Conservation (phyloP, 2,329 filamentous ascomycete genomes). For the Lachnellula occidentalis region DNA sequence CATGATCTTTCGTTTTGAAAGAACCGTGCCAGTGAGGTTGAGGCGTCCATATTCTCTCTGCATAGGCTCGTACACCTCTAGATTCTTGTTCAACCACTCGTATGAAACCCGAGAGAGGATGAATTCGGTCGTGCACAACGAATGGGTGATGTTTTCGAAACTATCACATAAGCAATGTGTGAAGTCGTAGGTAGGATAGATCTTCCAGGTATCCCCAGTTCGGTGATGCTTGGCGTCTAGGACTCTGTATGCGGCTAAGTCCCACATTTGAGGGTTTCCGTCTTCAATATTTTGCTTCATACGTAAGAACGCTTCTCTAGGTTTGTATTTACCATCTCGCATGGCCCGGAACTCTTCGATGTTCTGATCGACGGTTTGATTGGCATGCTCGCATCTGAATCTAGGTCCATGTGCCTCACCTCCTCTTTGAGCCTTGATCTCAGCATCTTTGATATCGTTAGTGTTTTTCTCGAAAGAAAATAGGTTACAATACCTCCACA, state of each 20-base stretch:
- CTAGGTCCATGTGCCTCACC: conserved; percentile 65
- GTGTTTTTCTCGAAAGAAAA: conserved; percentile 2
- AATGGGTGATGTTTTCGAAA: conserved; percentile 88
- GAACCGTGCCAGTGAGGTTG: conserved; percentile 76
- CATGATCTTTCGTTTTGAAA: conserved; percentile 80
- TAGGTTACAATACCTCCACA: conserved; percentile 51
- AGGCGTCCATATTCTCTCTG: conserved; percentile 80
- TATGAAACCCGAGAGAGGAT: conserved; percentile 80
- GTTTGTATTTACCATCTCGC: conserved; percentile 85
- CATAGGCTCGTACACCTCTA: conserved; percentile 87
- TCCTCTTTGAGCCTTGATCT: conserved; percentile 83
- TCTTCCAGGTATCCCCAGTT: conserved; percentile 79
- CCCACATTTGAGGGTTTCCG: conserved; percentile 94
- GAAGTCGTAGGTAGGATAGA: conserved; percentile 94
- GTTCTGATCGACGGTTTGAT: conserved; percentile 69
- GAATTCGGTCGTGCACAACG: conserved; percentile 90
- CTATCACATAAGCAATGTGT: conserved; percentile 88
- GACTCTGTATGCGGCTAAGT: conserved; percentile 85
- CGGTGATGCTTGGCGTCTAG: conserved; percentile 70
- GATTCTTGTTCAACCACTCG: conserved; percentile 78
- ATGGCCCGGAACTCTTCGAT: conserved; percentile 81
- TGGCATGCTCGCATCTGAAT: conserved; percentile 76
- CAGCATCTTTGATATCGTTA: conserved; percentile 49
- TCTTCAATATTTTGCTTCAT: conserved; percentile 89
- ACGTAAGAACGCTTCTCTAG: conserved; percentile 75